Percentiles rank a stretch among this genome's conserved stretches.
phyloP scores from a whole-genome alignment of 352 stramenopile species.

The Halophytophthora polymorphica region DNA sequence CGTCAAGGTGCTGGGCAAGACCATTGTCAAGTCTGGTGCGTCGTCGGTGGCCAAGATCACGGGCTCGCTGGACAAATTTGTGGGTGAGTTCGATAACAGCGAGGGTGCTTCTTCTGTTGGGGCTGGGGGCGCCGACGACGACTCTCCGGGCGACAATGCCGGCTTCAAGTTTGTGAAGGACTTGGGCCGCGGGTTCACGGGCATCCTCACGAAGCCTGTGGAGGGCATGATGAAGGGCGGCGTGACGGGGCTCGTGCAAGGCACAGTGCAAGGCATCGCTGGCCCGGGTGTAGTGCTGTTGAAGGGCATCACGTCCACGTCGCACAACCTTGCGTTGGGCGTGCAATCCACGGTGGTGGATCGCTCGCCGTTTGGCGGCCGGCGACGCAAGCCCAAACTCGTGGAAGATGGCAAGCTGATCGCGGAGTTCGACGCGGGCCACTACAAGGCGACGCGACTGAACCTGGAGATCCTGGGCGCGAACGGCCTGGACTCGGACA shows the following conservation, averaged over 20 bases:
- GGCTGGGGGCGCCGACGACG: slow-evolving; percentile 19
- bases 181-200: slow-evolving; percentile 77
- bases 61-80: slow-evolving; percentile 82
- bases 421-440: slow-evolving; percentile 54
- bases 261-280: slow-evolving; percentile 74
- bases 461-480: slow-evolving; percentile 69
- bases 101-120: slow-evolving; percentile 13
- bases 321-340: slow-evolving; percentile 71
- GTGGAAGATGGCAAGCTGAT: slow-evolving; percentile 67
- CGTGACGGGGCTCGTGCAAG: slow-evolving; percentile 72
- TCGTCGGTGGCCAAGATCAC: slow-evolving; percentile 83
- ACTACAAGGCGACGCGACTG: slow-evolving; percentile 60
- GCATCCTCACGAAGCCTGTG: slow-evolving; percentile 86
- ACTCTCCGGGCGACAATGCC: slow-evolving; percentile 42
- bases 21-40: slow-evolving; percentile 71
- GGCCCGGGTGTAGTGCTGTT: slow-evolving; percentile 80
- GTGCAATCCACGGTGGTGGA: slow-evolving; percentile 82
- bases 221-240: slow-evolving; percentile 78
- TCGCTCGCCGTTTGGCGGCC: slow-evolving; percentile 70
- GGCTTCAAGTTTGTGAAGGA: slow-evolving; percentile 86
- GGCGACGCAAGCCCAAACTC: slow-evolving; percentile 65
- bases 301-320: slow-evolving; percentile 82
- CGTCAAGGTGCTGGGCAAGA: slow-evolving; percentile 86
- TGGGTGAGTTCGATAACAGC: slow-evolving; percentile 74
- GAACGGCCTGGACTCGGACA: slow-evolving; percentile 66